Base-by-base conservation (phyloP, 2,329 filamentous ascomycete genomes). In the Ilyonectria sp. region DNA sequence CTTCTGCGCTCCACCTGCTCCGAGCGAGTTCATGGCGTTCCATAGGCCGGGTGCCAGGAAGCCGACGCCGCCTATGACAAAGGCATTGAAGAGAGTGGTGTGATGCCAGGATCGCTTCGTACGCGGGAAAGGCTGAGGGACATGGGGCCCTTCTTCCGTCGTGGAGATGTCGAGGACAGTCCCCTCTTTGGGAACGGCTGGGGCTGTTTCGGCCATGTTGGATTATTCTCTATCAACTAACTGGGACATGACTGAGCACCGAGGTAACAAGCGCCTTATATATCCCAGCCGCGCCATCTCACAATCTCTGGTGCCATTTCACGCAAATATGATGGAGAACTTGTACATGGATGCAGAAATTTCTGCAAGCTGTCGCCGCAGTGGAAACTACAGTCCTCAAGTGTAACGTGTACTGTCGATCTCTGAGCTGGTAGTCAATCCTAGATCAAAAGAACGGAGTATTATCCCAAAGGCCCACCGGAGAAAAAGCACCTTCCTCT, bases 21-120 rank as follows among this genome's bases (percentile, higher is more conserved):
- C 86, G 6, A 87, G 77, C 1, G 81, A 79, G 67, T 86, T 87
- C 84, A 88, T 87, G 1, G 86, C 86, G 73, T 87, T 88, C 86
- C 87, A 89, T 3, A 52, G 29, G 1, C 49, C 49, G 26, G 49
- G 49, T 0, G 49, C 49, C 9, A 33, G 17, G 29, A 52, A 52
- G 17, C 85, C 86, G 0, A 87, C 86, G 15, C 79, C 81, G 13
- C 86, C 86, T 52, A 87, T 86, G 17, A 88, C 79, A 54, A 83
- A 84, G 44, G 85, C 85, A 72, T 88, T 86, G 80, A 87, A 87
- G 1, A 88, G 79, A 0, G 85, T 87, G 2, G 81, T 82, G 58
- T 81, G 84, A 68, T 87, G 86, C 86, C 86, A 88, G 43, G 61
- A 74, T 37, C 70, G 64, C 13, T 46, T 50, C 10, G 23, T 26